Base-by-base conservation (phyloP, 306 rosid genomes). In the Pachyrhizus erosus region DNA sequence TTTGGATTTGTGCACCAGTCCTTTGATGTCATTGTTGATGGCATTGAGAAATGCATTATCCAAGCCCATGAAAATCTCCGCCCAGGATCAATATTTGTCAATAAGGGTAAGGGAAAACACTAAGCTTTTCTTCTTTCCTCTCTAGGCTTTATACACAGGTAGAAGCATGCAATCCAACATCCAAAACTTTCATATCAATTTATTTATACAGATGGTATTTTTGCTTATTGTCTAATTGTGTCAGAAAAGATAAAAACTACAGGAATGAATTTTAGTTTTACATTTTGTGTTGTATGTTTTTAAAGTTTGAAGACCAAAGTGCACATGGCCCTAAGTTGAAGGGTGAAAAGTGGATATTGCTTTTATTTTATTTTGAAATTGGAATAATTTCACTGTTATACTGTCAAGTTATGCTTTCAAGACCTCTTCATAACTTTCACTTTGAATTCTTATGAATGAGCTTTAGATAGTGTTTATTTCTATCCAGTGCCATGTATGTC, bases 1-100 rank as follows among this genome's bases (percentile, higher is more conserved):
- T 87, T 93, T 33, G 98, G 98, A 84, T 95, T 95, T 82, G 98
- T 95, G 83, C 93, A 73, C 7, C 97, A 93, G 83, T 95, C 98
- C 24, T 95, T 95, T 83, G 97, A 95, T 76, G 91, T 76, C 13
- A 85, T 95, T 65, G 97, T 95, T 77, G 92, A 95, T 86, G 98
- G 98, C n/a, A 93, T 95, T 75, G 97, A 90, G 95, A 87, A 90
- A 80, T 83, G 95, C 82, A 89, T 95, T 75, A 55, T 90, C 54
- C 87, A 88, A 80, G 97, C 98, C 75, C 98, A 95, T 75, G 94
- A 95, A 76, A 91, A 93, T 90, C 94, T 95, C 71, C 86, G 82
- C 27, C 93, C 95, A 0, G 97, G 97, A 73, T 93, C 97, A 62
- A 79, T 95, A 88, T 88, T 85, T 88, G 86, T 87, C 67, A 90